A percentile compares a stretch with the other conserved stretches of the same genome.
phyloP scores from a whole-genome alignment of 2,329 filamentous ascomycete species.

The Amauroascus verrucosus region DNA sequence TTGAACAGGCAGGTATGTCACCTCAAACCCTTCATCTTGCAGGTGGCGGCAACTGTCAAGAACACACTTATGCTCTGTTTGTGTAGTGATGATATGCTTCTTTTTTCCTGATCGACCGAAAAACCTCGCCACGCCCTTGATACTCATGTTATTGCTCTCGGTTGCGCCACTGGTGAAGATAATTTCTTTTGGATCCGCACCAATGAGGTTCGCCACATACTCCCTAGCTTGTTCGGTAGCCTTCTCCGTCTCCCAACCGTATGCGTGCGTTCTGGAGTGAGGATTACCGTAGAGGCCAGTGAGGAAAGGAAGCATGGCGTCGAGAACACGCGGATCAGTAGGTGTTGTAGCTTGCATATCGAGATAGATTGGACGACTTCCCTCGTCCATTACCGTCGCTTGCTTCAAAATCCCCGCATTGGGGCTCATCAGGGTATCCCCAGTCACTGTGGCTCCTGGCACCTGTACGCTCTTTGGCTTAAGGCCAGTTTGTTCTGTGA shows the following conservation, averaged over 20 bases:
- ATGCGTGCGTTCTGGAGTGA: constrained; percentile 92
- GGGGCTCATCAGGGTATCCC: constrained; percentile 67
- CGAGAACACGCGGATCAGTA: constrained; percentile 83
- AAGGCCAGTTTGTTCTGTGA: constrained; percentile 50
- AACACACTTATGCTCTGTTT: constrained; percentile 98
- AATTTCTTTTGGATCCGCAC: constrained; percentile 93
- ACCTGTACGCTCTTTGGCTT: constrained; percentile 49
- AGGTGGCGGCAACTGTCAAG: constrained; percentile 93
- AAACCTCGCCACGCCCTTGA: constrained; percentile 95
- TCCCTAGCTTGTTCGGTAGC: constrained; percentile 78
- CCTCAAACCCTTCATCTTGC: constrained; percentile 89
- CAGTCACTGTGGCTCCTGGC: constrained; percentile 48
- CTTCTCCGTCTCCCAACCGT: constrained; percentile 97
- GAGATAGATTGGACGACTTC: constrained; percentile 87
- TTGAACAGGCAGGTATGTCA: constrained; percentile 93
- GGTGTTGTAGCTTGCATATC: constrained; percentile 98
- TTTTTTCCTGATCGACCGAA: constrained; percentile 91
- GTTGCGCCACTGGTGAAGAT: constrained; percentile 98
- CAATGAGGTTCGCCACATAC: constrained; percentile 76
- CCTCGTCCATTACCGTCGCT: constrained; percentile 85
- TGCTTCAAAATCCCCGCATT: constrained; percentile 76
- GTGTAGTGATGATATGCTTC: constrained; percentile 93
- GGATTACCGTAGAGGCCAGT: constrained; percentile 93
- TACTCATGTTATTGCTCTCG: constrained; percentile 99
- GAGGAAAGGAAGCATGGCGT: constrained; percentile 92